These are phyloP conservation scores for Biscogniauxia sp. DNA, from an alignment of 2,329 filamentous ascomycete species.

Conservation along the genomic window DNA sequence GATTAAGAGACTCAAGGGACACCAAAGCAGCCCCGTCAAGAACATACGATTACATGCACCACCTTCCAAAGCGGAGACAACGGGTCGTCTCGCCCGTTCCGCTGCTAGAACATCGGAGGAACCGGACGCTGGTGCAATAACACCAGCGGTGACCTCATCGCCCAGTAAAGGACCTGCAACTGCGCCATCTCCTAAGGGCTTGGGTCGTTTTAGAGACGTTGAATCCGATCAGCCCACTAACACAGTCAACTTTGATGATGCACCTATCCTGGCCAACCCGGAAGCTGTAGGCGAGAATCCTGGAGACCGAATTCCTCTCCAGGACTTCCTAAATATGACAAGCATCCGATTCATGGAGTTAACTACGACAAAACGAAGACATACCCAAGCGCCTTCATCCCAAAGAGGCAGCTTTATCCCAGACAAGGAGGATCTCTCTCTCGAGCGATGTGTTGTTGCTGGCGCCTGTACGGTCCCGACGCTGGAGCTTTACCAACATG, in stretches of 20 bases:
- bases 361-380: slow-evolving; percentile 89
- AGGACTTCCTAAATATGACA: slow-evolving; percentile 92
- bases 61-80: slow-evolving; percentile 64
- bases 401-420: slow-evolving; percentile 42
- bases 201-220: slow-evolving; percentile 54
- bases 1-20: slow-evolving; percentile 68
- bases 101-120: slow-evolving; percentile 46
- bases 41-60: slow-evolving; percentile 68
- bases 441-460: slow-evolving; percentile 81
- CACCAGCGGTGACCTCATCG: slow-evolving; percentile 44
- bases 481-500: slow-evolving; percentile 91
- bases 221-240: slow-evolving; percentile 45
- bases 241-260: slow-evolving; percentile 44
- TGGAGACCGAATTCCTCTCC: slow-evolving; percentile 71
- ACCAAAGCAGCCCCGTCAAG: slow-evolving; percentile 74
- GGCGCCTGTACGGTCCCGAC: slow-evolving; percentile 90
- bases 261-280: slow-evolving; percentile 38
- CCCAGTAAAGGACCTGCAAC: slow-evolving; percentile 42
- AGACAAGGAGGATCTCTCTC: slow-evolving; percentile 51
- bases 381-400: slow-evolving; percentile 66
- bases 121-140: slow-evolving; percentile 33
- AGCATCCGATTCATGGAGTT: slow-evolving; percentile 98
- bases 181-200: slow-evolving; percentile 55
- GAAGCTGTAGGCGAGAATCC: slow-evolving; percentile 48
- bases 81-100: slow-evolving; percentile 55